phyloP scores from a whole-genome alignment of 2,329 filamentous ascomycete species.

The Fusarium pilosicola region DNA sequence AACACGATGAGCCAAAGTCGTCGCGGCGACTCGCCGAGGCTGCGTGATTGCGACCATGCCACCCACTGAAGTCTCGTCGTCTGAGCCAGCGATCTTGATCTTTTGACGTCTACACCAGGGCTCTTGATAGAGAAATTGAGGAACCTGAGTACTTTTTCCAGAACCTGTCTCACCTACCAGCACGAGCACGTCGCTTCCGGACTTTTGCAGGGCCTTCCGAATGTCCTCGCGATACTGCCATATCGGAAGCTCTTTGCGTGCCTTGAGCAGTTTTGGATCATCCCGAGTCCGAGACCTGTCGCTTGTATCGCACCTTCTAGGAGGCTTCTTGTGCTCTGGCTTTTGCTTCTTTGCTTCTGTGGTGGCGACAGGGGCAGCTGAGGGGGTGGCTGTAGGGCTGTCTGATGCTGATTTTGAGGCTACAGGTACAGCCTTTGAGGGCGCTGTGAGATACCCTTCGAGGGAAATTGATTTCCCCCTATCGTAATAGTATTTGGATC shows the following conservation, averaged over 20 bases:
- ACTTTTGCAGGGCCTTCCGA: constrained; percentile 63
- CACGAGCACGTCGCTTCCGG: constrained; percentile 77
- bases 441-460: constrained; percentile 58
- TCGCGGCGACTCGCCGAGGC: constrained; percentile 91
- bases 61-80: constrained; percentile 65
- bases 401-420: constrained; percentile 9
- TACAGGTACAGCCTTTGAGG: constrained; percentile 35
- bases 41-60: constrained; percentile 94
- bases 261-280: constrained; percentile 51
- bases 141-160: constrained; percentile 96
- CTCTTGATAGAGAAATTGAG: constrained; percentile 85
- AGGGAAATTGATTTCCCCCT: constrained; percentile 61
- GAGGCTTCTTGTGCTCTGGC: constrained; percentile 11
- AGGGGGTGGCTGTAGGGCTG: constrained; percentile 2
- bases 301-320: constrained; percentile 8
- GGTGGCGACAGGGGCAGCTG: neutral
- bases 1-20: constrained; percentile 87
- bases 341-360: neutral
- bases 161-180: constrained; percentile 95
- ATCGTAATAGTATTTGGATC: constrained; percentile 55
- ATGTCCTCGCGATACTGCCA: constrained; percentile 80
- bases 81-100: constrained; percentile 56
- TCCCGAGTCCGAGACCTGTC: constrained; percentile 35
- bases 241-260: constrained; percentile 79
- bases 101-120: constrained; percentile 77